These are phyloP conservation scores for Neurospora sp. DNA, from an alignment of 495 filamentous ascomycete genomes.

Conservation along the genomic window DNA sequence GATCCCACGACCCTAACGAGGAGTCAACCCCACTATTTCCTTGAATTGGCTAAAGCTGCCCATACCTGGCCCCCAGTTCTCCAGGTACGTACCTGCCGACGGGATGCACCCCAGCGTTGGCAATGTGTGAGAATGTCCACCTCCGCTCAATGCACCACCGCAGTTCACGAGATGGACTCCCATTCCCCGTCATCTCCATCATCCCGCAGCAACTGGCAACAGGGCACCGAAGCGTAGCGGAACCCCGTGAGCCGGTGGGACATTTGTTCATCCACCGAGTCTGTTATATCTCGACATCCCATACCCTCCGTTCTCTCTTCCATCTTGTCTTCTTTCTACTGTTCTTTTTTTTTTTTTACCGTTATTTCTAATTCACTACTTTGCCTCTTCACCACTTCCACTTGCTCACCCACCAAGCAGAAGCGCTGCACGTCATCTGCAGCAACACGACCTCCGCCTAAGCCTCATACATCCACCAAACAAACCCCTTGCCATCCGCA, in stretches of 20 bases:
- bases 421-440: not conserved
- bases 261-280: not conserved
- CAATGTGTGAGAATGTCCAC: not conserved
- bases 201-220: not conserved
- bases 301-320: not conserved
- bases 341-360: not conserved
- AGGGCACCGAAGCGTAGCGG: not conserved
- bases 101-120: not conserved
- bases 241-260: not conserved
- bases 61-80: not conserved
- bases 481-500: not conserved
- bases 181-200: not conserved
- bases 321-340: not conserved
- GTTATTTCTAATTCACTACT: not conserved
- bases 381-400: not conserved
- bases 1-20: constrained; percentile 3
- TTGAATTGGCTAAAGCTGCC: not conserved
- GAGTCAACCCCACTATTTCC: not conserved
- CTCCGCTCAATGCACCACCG: not conserved
- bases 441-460: not conserved
- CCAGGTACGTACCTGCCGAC: not conserved
- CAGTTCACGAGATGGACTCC: not conserved
- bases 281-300: not conserved
- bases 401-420: not conserved
- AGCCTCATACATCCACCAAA: not conserved